Conservation (phyloP, 1,284 basidiomycete species). For the Cerioporus squamosus region DNA sequence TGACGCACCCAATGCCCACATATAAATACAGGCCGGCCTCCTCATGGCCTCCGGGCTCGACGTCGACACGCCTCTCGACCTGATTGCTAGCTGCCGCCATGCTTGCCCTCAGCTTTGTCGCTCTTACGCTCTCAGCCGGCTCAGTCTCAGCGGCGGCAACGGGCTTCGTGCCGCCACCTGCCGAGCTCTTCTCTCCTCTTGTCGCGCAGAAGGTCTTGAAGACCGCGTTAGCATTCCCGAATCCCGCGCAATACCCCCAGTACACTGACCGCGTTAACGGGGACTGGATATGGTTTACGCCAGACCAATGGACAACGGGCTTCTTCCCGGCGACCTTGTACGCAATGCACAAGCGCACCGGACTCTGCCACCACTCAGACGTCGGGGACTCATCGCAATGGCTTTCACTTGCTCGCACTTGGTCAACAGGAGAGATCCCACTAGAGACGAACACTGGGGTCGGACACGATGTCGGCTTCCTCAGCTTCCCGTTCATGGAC, state of each 20-base stretch:
- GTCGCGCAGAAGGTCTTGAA: slow-evolving; percentile 58
- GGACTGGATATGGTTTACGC: slow-evolving; percentile 53
- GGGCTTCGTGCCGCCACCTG: slow-evolving; percentile 13
- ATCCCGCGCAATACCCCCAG: slow-evolving; percentile 58
- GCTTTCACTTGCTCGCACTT: slow-evolving; percentile 53
- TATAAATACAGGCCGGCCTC: background rate
- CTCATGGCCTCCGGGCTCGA: background rate
- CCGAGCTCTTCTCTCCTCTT: slow-evolving; percentile 59
- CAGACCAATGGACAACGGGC: slow-evolving; percentile 69
- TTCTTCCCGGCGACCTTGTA: slow-evolving; percentile 70
- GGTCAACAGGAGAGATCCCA: slow-evolving; percentile 53
- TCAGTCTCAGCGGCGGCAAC: slow-evolving; percentile 8
- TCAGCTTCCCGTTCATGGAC: slow-evolving; percentile 64
- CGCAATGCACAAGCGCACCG: slow-evolving; percentile 54
- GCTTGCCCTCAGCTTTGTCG: slow-evolving; percentile 7
- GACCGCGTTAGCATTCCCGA: slow-evolving; percentile 48
- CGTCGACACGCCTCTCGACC: background rate
- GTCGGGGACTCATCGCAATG: slow-evolving; percentile 41
- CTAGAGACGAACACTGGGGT: slow-evolving; percentile 49
- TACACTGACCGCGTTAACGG: slow-evolving; percentile 53
- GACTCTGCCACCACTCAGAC: slow-evolving; percentile 47
- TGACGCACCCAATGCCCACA: background rate
- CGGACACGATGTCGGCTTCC: slow-evolving; percentile 72
- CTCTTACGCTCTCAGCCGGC: slow-evolving; percentile 5
- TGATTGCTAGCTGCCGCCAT: background rate